phyloP scores from a whole-genome alignment of 2,329 filamentous ascomycete species.

The Colletotrichum sp. region DNA sequence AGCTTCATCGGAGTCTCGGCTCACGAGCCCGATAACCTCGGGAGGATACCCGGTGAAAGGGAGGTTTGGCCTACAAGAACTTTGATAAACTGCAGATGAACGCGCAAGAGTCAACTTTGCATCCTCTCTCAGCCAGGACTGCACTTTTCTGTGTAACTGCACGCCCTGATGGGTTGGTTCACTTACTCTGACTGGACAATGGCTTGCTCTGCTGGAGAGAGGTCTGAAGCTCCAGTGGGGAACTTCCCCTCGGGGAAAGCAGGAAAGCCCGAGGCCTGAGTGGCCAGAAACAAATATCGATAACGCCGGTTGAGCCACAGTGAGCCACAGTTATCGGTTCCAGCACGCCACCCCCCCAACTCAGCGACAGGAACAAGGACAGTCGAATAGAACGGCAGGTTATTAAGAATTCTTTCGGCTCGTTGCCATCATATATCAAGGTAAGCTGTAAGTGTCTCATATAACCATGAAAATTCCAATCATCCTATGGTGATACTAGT shows the following conservation, averaged over 20 bases:
- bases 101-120: neutral
- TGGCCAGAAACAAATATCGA: neutral
- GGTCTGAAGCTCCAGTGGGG: neutral
- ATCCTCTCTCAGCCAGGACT: neutral
- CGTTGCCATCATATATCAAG: neutral
- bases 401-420: neutral
- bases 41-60: neutral
- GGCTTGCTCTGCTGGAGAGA: neutral
- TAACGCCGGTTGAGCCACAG: neutral
- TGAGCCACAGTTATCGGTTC: neutral
- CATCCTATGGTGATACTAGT: accelerated
- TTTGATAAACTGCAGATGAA: neutral
- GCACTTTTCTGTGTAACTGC: neutral
- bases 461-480: neutral
- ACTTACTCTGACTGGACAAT: neutral
- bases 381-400: neutral
- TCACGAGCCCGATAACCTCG: neutral
- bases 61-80: neutral
- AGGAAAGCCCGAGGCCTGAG: neutral
- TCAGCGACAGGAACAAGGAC: neutral
- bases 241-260: neutral
- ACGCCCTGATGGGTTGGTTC: neutral
- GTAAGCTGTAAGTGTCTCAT: neutral
- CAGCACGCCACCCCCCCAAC: neutral
- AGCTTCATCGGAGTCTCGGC: slow-evolving; percentile 12